Evolutionary conservation across 331 rosid genomes (phyloP).

Genomic region (Ulmus americana): DNA sequence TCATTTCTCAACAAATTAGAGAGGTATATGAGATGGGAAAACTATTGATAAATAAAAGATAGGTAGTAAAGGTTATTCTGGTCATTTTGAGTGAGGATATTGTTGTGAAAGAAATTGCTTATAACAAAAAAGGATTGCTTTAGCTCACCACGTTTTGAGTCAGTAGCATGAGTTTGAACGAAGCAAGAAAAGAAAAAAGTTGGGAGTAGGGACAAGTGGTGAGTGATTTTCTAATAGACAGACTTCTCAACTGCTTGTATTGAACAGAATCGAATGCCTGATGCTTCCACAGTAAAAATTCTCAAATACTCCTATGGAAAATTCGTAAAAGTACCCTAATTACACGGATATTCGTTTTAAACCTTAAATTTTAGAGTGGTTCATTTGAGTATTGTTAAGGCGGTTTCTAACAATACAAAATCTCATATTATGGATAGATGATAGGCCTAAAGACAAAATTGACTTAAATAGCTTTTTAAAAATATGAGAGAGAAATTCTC

Average conservation of each 20-base stretch:
- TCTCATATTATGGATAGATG: too few species aligned
- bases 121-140: slow-evolving; percentile 25
- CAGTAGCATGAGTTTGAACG: slow-evolving; percentile 37
- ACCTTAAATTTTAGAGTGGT: too few species aligned
- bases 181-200: slow-evolving; percentile 33
- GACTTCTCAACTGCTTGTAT: slow-evolving; percentile 30
- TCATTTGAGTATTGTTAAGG: too few species aligned
- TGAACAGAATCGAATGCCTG: slow-evolving; percentile 12
- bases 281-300: slow-evolving; percentile 27
- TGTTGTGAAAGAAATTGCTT: not conserved
- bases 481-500: too few species aligned
- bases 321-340: too few species aligned
- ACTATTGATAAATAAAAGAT: too few species aligned
- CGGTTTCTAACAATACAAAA: too few species aligned
- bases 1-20: not conserved
- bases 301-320: not conserved
- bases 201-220: slow-evolving; percentile 24
- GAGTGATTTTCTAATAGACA: slow-evolving; percentile 24
- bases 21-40: too few species aligned
- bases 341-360: too few species aligned
- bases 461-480: too few species aligned
- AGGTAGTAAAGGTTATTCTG: not conserved
- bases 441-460: too few species aligned
- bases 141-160: slow-evolving; percentile 12
- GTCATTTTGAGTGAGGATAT: slow-evolving; percentile 18